A percentile compares a stretch with the other conserved stretches of the same genome.
Evolutionary conservation across 176 grass and related monocot species (phyloP).

Genomic region (Oryza meridionalis): DNA sequence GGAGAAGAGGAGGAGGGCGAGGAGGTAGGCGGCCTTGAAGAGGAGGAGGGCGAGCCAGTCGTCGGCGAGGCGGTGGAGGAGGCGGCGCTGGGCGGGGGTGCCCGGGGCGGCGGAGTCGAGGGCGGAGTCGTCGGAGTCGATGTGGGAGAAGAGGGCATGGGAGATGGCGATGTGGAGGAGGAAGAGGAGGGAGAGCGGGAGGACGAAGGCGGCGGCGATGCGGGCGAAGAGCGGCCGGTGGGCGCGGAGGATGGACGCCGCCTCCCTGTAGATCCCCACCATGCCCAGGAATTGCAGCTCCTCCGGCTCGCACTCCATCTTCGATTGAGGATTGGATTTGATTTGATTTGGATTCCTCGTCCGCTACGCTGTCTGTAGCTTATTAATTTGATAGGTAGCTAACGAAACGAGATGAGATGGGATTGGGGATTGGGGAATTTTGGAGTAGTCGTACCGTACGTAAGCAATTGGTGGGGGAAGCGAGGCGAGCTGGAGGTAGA

Average conservation of each 20-base stretch:
- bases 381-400: too few relatives aligned
- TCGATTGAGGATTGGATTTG: not conserved
- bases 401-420: too few relatives aligned
- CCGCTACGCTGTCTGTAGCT: too few relatives aligned
- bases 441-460: too few relatives aligned
- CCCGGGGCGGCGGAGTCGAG: slow-evolving; percentile 63
- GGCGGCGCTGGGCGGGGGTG: slow-evolving; percentile 50
- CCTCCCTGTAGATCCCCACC: slow-evolving; percentile 54
- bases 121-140: slow-evolving; percentile 69
- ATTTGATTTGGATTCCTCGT: too few relatives aligned
- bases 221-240: slow-evolving; percentile 72
- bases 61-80: slow-evolving; percentile 52
- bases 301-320: slow-evolving; percentile 74
- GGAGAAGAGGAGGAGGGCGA: slow-evolving; percentile 81
- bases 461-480: too few relatives aligned
- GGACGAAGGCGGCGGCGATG: slow-evolving; percentile 68
- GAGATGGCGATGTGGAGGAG: slow-evolving; percentile 87
- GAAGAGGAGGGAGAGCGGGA: slow-evolving; percentile 82
- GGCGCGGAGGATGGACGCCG: slow-evolving; percentile 44
- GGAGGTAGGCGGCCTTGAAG: slow-evolving; percentile 85
- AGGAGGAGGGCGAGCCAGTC: slow-evolving; percentile 68
- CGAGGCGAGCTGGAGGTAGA: too few relatives aligned
- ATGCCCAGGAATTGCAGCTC: slow-evolving; percentile 89
- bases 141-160: slow-evolving; percentile 66
- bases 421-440: too few relatives aligned